Evolutionary conservation across 768 basidiomycete genomes (phyloP), one percentile per base, ranked within the genome.

Genomic region (Collybia mongolica): DNA sequence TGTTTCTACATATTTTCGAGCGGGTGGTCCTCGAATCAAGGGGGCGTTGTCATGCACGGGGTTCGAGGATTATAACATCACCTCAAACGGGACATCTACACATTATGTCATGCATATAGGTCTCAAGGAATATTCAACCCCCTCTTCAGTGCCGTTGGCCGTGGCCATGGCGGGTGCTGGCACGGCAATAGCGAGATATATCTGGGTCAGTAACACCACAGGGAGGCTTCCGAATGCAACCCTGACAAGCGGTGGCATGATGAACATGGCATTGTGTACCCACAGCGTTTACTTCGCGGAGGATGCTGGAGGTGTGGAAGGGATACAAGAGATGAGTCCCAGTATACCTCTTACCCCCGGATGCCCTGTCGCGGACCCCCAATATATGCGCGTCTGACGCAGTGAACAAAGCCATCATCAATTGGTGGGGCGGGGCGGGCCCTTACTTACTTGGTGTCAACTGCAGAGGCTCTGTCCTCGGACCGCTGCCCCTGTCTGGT

Each of bases 371-470:
- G 7, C 17, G 6, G 54, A 55, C 19, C 19, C n/a, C 15, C 24
- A 39, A 55, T 32, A 32, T 35, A 2, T 60, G 59, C 23, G 54
- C 54, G 20, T 49, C 56, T 8, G 56, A 55, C 35, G 53, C 59
- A 26, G 59, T 60, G 22, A 58, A 49, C 20, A 58, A 60, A 19
- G 52, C 59, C 3, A 58, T 60, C 35, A 44, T 60, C 6, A 48
- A 32, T 36, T 60, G 59, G 59, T 60, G 59, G 56, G 59, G 56
- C 14, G 56, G 59, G 6, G 14, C 28, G 15, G 59, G 54, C 24
- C 59, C n/a, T 48, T 55, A 24, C 58, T 56, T 56, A 3, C 32
- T 32, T 2, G 47, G 47, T 14, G 35, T 60, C 8, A 43, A 36
- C 9, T 60, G 59, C 38, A 37, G 59, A 18, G 59, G 59, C 3